Percentiles rank a stretch among this genome's conserved stretches.
phyloP scores from a whole-genome alignment of 2,329 filamentous ascomycete species.

The Clarireedia hainanense region DNA sequence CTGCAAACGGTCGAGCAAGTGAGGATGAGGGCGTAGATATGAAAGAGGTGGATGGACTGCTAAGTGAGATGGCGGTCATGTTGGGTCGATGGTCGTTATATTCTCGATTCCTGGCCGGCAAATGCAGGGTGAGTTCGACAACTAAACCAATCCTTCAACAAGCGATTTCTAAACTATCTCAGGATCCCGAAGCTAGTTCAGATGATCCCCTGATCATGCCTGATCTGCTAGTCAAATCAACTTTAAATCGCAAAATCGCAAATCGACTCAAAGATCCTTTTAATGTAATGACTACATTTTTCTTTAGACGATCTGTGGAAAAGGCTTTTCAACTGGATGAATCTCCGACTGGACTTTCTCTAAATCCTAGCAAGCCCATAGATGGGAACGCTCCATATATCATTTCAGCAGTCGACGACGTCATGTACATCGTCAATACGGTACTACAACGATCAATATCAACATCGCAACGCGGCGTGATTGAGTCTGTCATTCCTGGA shows the following conservation, averaged over 20 bases:
- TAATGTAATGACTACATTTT: slow-evolving; percentile 90
- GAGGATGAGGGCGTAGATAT: slow-evolving; percentile 94
- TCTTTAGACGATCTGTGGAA: slow-evolving; percentile 91
- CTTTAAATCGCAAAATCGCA: slow-evolving; percentile 70
- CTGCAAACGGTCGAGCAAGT: slow-evolving; percentile 49
- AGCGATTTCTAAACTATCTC: slow-evolving; percentile 26
- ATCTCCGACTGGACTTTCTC: slow-evolving; percentile 66
- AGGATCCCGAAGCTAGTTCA: slow-evolving; percentile 46
- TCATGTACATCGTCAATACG: slow-evolving; percentile 98
- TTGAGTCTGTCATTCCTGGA: slow-evolving; percentile 70
- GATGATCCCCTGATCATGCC: slow-evolving; percentile 58
- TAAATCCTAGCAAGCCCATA: slow-evolving; percentile 65
- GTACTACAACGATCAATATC: slow-evolving; percentile 80
- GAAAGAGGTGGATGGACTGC: slow-evolving; percentile 84
- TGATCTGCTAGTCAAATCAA: slow-evolving; percentile 68
- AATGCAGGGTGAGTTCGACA: slow-evolving; percentile 60
- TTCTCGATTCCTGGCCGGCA: slow-evolving; percentile 77
- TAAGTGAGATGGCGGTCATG: slow-evolving; percentile 88
- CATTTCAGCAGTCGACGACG: slow-evolving; percentile 91
- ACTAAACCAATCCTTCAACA: slow-evolving; percentile 18
- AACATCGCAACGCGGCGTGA: slow-evolving; percentile 73
- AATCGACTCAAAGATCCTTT: slow-evolving; percentile 72
- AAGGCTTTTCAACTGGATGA: slow-evolving; percentile 98
- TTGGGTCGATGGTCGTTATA: slow-evolving; percentile 90
- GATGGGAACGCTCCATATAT: slow-evolving; percentile 81